A percentile compares a stretch with the other conserved stretches of the same genome.
Evolutionary conservation across 176 grass and related monocot species (phyloP).

Genomic region (Microstegium vimineum): DNA sequence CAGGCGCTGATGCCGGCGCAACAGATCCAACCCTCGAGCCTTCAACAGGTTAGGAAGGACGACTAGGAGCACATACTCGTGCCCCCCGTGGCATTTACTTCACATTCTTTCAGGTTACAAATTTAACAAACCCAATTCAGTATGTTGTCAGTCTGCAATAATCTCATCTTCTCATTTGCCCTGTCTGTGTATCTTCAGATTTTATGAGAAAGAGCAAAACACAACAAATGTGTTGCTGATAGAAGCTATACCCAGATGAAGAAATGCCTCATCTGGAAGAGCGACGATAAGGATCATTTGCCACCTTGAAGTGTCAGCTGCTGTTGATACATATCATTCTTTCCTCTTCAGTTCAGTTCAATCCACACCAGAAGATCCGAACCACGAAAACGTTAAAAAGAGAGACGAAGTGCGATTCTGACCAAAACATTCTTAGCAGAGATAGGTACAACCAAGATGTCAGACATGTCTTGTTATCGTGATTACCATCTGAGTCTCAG

Average conservation of each 20-base stretch:
- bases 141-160: not conserved
- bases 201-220: not conserved
- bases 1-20: not conserved
- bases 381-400: not conserved
- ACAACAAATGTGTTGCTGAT: not conserved
- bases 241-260: not conserved
- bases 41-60: not conserved
- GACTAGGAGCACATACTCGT: not conserved
- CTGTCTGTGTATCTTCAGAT: not conserved
- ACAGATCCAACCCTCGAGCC: not conserved
- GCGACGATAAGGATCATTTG: not conserved
- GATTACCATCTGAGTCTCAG: not conserved
- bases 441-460: not conserved
- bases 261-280: not conserved
- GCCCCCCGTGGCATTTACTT: not conserved
- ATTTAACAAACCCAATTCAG: not conserved
- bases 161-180: not conserved
- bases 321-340: not conserved
- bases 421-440: not conserved
- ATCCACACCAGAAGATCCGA: not conserved
- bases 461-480: not conserved
- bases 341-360: not conserved
- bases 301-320: not conserved
- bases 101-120: slow-evolving; percentile 3
- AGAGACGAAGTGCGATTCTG: not conserved